Conservation (phyloP, 2,329 filamentous ascomycete species). For the Trichoderma endophyticum region DNA sequence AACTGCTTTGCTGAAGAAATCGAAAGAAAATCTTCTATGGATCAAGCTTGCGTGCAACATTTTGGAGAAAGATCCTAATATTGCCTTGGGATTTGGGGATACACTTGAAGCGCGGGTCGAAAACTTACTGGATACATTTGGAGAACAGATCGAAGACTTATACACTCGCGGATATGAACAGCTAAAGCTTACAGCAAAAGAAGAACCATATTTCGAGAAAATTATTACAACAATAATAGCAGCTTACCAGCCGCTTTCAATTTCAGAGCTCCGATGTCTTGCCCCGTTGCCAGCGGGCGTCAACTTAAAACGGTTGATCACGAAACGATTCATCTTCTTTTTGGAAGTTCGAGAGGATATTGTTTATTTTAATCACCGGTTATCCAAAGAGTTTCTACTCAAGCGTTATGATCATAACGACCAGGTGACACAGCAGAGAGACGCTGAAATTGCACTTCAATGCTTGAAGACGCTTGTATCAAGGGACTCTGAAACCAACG, state of each 20-base stretch:
- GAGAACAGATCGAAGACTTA: not conserved
- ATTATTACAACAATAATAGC: not conserved
- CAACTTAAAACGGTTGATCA: not conserved
- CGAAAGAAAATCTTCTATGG: too few species aligned
- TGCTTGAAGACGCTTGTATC: not conserved
- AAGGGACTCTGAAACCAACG: not conserved
- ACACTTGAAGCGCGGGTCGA: too few species aligned
- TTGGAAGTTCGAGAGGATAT: not conserved
- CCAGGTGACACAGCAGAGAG: not conserved
- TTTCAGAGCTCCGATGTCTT: not conserved
- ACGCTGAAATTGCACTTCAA: not conserved
- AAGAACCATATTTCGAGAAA: rapidly evolving
- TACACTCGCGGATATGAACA: not conserved
- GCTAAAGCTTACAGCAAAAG: not conserved
- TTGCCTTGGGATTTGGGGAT: too few species aligned
- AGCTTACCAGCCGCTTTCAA: not conserved
- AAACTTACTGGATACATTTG: too few species aligned
- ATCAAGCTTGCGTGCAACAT: too few species aligned
- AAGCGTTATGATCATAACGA: not conserved
- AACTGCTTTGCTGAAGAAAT: too few species aligned
- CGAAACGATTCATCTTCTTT: not conserved
- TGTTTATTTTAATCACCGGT: not conserved
- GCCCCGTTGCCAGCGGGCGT: not conserved
- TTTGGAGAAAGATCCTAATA: too few species aligned
- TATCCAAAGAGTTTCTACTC: not conserved